A percentile compares a stretch with the other conserved stretches of the same genome.
Conservation (phyloP, 1,284 basidiomycete species). For the Violaceomyces palustris region DNA sequence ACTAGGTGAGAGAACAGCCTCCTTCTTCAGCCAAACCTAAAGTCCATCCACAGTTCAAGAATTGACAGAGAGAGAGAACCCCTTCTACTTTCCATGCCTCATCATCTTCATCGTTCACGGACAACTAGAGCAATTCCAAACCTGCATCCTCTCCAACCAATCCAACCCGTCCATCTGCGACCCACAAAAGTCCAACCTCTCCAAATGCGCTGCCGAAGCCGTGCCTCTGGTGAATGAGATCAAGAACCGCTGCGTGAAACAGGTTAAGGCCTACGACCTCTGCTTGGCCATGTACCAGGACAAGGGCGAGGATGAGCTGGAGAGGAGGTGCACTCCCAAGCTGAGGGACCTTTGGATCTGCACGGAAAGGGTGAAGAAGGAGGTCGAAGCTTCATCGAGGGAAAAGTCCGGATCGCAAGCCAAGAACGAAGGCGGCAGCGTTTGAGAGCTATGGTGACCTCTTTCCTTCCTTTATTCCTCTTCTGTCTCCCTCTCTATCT, state of each 20-base stretch:
- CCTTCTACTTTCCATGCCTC: too few species aligned
- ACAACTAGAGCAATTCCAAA: too few species aligned
- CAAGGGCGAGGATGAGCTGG: slow-evolving; percentile 35
- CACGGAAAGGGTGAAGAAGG: slow-evolving; percentile 42
- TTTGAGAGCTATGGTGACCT: too few species aligned
- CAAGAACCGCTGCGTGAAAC: slow-evolving; percentile 34
- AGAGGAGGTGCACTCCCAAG: slow-evolving; percentile 36
- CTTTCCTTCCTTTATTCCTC: too few species aligned
- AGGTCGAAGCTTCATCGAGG: too few species aligned
- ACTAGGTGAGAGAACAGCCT: slow-evolving; percentile 31
- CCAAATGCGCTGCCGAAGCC: slow-evolving; percentile 39
- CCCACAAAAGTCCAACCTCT: slow-evolving; percentile 28
- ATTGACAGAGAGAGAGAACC: too few species aligned
- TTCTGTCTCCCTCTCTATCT: too few species aligned
- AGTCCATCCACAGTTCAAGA: too few species aligned
- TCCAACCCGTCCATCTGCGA: slow-evolving; percentile 30
- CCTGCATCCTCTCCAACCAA: slow-evolving; percentile 45
- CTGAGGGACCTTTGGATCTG: slow-evolving; percentile 40
- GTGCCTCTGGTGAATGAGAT: slow-evolving; percentile 43
- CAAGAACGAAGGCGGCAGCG: too few species aligned
- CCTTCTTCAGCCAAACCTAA: too few species aligned
- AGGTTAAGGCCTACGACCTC: slow-evolving; percentile 42
- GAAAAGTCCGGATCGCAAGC: too few species aligned
- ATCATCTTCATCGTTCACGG: too few species aligned
- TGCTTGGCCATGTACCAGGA: slow-evolving; percentile 29